These are phyloP conservation scores for Glycine latifolia DNA, from an alignment of 306 rosid genomes.

Conservation along the genomic window DNA sequence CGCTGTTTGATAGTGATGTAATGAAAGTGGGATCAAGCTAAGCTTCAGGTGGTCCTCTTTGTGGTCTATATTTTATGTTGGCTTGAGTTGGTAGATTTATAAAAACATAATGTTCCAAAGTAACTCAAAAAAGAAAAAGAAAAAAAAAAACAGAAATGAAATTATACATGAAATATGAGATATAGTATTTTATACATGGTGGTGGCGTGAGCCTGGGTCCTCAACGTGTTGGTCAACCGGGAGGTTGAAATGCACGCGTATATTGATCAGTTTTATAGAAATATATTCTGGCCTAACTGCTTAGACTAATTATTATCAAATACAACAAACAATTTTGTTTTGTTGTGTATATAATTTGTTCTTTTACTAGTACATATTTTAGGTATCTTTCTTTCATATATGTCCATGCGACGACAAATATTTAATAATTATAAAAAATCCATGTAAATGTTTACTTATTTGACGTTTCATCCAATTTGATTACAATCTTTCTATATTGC, in stretches of 20 bases:
- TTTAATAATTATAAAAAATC: background rate
- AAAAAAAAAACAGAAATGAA: background rate
- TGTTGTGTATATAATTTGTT: background rate
- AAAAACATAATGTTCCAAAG: background rate
- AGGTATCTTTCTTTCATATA: background rate
- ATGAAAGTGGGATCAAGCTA: constrained; percentile 58
- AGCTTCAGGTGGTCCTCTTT: constrained; percentile 43
- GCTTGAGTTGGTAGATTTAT: constrained; percentile 44
- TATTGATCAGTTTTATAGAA: background rate
- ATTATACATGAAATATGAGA: background rate
- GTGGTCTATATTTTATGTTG: constrained; percentile 20
- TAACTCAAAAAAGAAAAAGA: background rate
- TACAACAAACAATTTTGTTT: background rate
- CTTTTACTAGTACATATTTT: background rate
- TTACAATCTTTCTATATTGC: background rate
- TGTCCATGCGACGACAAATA: background rate
- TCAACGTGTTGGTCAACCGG: background rate
- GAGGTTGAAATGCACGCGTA: constrained; percentile 26
- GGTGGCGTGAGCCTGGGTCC: constrained; percentile 15
- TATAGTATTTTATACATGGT: constrained; percentile 16
- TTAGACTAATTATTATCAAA: background rate
- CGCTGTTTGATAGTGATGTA: too few relatives aligned
- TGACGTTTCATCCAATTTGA: background rate
- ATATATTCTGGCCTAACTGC: background rate
- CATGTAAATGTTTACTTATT: background rate